A percentile compares a stretch with the other conserved stretches of the same genome.
Evolutionary conservation across 495 filamentous ascomycete species (phyloP).

Genomic region (Neurospora sp.): DNA sequence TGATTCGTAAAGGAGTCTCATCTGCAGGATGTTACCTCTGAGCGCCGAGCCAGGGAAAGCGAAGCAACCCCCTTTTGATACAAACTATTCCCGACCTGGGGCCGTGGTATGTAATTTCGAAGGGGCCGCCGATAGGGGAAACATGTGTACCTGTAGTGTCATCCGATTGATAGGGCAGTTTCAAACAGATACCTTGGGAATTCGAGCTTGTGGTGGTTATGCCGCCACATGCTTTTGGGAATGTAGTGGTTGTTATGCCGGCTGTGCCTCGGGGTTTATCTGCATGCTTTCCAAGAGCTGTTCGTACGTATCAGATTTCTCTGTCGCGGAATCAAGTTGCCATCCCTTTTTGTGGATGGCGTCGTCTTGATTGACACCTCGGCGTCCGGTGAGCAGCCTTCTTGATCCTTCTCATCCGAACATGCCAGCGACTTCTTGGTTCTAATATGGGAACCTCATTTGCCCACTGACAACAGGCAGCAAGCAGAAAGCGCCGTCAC

Average conservation of each 20-base stretch:
- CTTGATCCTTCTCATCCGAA: background rate
- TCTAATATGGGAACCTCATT: background rate
- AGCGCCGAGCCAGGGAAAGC: background rate
- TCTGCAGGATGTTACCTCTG: background rate
- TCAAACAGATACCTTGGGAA: background rate
- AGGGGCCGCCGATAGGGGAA: background rate
- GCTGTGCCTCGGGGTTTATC: background rate
- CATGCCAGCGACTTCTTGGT: background rate
- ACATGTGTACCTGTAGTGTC: background rate
- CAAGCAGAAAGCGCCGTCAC: background rate
- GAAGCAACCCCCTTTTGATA: background rate
- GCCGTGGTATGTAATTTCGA: background rate
- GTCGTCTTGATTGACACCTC: background rate
- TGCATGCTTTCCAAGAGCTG: background rate
- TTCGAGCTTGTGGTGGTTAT: background rate
- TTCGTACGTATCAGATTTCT: background rate
- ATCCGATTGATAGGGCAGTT: background rate
- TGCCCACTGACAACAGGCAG: background rate
- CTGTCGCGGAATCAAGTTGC: background rate
- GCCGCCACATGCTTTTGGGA: background rate
- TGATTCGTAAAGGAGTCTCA: background rate
- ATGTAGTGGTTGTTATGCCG: background rate
- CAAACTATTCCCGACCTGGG: background rate
- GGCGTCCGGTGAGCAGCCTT: background rate
- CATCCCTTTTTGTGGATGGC: background rate